Percentiles rank a stretch among this genome's conserved stretches.
Evolutionary conservation across 768 basidiomycete genomes (phyloP).

Genomic region (Neoboletus brunneissimus): DNA sequence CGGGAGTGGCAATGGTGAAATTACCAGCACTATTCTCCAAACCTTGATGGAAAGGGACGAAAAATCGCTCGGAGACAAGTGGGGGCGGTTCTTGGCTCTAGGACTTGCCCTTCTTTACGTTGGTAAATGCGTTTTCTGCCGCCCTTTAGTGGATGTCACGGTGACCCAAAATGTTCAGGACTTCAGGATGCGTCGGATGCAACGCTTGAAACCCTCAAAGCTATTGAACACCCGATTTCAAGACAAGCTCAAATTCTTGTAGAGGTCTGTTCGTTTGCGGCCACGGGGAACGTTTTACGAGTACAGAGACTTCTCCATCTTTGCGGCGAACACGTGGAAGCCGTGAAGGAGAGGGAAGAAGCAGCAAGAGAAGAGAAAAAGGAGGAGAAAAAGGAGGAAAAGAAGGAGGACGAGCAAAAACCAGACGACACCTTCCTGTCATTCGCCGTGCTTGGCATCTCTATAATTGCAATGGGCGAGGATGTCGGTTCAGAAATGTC

Average conservation of each 20-base stretch:
- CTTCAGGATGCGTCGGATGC: conserved; percentile 92
- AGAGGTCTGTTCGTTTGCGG: conserved; percentile 91
- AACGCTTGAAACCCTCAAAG: conserved; percentile 89
- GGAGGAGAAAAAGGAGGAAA: conserved; percentile 60
- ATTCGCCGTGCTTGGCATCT: conserved; percentile 90
- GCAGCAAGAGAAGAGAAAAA: conserved; percentile 38
- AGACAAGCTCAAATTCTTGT: conserved; percentile 90
- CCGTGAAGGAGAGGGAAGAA: conserved; percentile 37
- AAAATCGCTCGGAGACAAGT: conserved; percentile 83
- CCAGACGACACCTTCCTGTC: conserved; percentile 83
- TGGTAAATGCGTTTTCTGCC: conserved; percentile 46
- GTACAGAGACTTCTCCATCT: conserved; percentile 90
- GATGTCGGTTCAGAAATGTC: conserved; percentile 98
- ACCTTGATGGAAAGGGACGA: conserved; percentile 84
- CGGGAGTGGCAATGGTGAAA: conserved; percentile 92
- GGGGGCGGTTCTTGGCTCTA: conserved; percentile 87
- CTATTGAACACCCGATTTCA: conserved; percentile 88
- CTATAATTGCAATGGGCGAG: conserved; percentile 96
- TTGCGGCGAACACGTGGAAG: conserved; percentile 87
- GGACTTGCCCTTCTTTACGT: conserved; percentile 89
- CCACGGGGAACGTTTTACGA: conserved; percentile 92
- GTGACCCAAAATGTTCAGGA: conserved; percentile 46
- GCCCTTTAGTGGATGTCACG: neutral
- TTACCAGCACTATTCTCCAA: conserved; percentile 85
- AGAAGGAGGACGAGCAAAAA: conserved; percentile 52